Conservation (phyloP, 2,329 filamentous ascomycete species). For the Neodidymelliopsis sp. region DNA sequence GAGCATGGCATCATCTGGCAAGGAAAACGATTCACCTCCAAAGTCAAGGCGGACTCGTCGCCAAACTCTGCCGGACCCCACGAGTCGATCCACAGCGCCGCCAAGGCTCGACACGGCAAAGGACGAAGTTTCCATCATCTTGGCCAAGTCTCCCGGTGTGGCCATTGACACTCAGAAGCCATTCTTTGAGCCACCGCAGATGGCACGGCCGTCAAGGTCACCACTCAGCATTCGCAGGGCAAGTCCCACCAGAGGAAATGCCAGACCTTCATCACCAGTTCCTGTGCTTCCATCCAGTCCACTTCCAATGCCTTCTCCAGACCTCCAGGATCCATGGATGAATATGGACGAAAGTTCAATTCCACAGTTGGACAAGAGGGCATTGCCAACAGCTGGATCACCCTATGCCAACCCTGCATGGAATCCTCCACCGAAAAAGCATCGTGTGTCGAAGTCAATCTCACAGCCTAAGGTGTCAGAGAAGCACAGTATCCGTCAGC, state of each 20-base stretch:
- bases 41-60: conserved; percentile 32
- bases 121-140: conserved; percentile 29
- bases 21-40: conserved; percentile 42
- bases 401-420: conserved; percentile 35
- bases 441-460: conserved; percentile 26
- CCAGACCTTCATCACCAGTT: conserved; percentile 27
- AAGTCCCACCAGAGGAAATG: conserved; percentile 32
- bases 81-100: conserved; percentile 19
- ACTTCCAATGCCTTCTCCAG: conserved; percentile 40
- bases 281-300: conserved; percentile 37
- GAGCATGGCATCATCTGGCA: conserved; percentile 28
- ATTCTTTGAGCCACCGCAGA: conserved; percentile 9
- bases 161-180: conserved; percentile 20
- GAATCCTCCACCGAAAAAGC: conserved; percentile 29
- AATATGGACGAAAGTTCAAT: conserved; percentile 39
- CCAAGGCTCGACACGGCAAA: conserved; percentile 27
- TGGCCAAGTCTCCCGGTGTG: conserved; percentile 29
- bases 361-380: conserved; percentile 42
- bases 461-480: no score
- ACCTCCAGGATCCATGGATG: conserved; percentile 42
- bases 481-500: no score
- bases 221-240: conserved; percentile 29
- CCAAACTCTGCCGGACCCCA: conserved; percentile 32
- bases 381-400: conserved; percentile 39
- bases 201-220: conserved; percentile 27